Percentiles rank a stretch among this genome's conserved stretches.
Evolutionary conservation across 352 stramenopile genomes (phyloP).

Genomic region (Pythium plurisporium): DNA sequence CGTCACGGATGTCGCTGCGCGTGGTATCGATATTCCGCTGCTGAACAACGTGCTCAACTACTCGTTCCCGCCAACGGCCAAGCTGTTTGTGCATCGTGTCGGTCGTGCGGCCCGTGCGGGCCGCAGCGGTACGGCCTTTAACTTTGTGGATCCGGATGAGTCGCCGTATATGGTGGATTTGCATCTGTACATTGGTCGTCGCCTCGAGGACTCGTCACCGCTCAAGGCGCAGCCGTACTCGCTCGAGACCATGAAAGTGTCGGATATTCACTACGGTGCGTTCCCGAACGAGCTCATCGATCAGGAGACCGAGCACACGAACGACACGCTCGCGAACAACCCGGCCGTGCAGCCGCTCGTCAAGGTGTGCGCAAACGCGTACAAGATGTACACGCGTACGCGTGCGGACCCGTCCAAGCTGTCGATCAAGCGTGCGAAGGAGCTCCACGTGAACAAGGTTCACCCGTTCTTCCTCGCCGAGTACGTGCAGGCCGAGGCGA

Average conservation of each 20-base stretch:
- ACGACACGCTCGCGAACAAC: conserved; percentile 83
- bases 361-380: conserved; percentile 94
- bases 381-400: conserved; percentile 97
- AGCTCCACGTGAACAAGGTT: conserved; percentile 86
- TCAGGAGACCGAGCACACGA: conserved; percentile 94
- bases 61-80: conserved; percentile 91
- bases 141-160: conserved; percentile 97
- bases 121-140: conserved; percentile 93
- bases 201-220: conserved; percentile 69
- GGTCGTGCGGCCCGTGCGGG: conserved; percentile 95
- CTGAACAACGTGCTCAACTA: conserved; percentile 98
- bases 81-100: conserved; percentile 95
- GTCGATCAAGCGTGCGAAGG: conserved; percentile 94
- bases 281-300: conserved; percentile 96
- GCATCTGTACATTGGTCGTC: conserved; percentile 93
- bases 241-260: conserved; percentile 91
- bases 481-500: conserved; percentile 78
- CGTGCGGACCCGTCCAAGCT: conserved; percentile 93
- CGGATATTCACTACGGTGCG: conserved; percentile 97
- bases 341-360: conserved; percentile 69
- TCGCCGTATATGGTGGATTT: conserved; percentile 99
- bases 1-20: conserved; percentile 93
- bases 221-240: conserved; percentile 76
- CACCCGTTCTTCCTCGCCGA: conserved; percentile 91
- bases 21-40: conserved; percentile 94